phyloP scores from a whole-genome alignment of 2,329 filamentous ascomycete genomes.

The Beauveria caledonica region DNA sequence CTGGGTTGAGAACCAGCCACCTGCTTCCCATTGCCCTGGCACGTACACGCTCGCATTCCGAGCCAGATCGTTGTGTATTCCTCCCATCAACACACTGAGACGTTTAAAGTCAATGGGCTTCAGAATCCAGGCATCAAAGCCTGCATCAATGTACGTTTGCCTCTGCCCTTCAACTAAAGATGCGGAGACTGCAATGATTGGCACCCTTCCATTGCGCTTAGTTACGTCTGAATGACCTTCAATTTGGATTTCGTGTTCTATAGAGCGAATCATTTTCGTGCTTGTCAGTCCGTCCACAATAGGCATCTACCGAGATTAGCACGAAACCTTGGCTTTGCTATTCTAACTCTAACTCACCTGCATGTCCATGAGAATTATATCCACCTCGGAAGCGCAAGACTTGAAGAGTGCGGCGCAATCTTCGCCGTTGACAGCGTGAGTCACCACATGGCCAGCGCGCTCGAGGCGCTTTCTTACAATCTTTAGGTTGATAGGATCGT shows the following conservation, averaged over 20 bases:
- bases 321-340: background rate
- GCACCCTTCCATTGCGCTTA: constrained; percentile 55
- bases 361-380: constrained; percentile 87
- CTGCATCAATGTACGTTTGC: constrained; percentile 62
- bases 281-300: constrained; percentile 79
- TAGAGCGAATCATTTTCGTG: constrained; percentile 73
- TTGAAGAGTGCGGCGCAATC: constrained; percentile 68
- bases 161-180: constrained; percentile 65
- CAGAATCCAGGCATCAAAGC: constrained; percentile 86
- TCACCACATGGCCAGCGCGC: constrained; percentile 63
- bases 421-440: constrained; percentile 72
- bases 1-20: constrained; percentile 62
- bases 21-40: constrained; percentile 70
- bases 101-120: constrained; percentile 80
- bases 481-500: constrained; percentile 80
- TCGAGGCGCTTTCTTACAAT: constrained; percentile 74
- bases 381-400: constrained; percentile 55
- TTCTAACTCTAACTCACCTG: constrained; percentile 50
- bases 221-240: constrained; percentile 50
- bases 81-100: constrained; percentile 58
- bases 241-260: constrained; percentile 47
- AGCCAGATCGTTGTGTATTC: constrained; percentile 54
- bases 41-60: constrained; percentile 59
- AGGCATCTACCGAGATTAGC: constrained; percentile 59
- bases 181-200: constrained; percentile 82